Conservation (phyloP, 176 grass and related monocot genomes). For the Bromus sterilis region DNA sequence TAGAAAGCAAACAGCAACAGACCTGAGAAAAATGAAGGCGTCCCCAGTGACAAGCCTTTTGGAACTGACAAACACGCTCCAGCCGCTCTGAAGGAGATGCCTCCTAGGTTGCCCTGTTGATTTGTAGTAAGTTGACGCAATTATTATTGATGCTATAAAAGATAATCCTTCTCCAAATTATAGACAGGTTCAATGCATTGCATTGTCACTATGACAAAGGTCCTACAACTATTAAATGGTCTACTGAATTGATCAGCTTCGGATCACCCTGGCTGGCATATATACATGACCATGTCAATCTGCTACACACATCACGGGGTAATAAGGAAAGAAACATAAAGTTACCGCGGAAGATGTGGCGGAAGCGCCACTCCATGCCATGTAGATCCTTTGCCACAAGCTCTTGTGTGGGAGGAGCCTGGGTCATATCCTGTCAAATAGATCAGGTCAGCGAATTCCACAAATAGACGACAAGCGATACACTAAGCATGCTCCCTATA, state of each 20-base stretch:
- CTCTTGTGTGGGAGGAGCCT: constrained; percentile 77
- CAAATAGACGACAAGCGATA: not conserved
- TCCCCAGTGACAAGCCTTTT: constrained; percentile 88
- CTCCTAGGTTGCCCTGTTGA: constrained; percentile 78
- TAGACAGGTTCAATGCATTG: not conserved
- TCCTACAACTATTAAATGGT: not conserved
- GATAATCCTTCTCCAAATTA: not conserved
- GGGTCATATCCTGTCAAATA: constrained; percentile 67
- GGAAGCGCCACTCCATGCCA: not conserved
- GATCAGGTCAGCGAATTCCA: not conserved
- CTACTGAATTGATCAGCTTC: not conserved
- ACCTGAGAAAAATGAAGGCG: constrained; percentile 98
- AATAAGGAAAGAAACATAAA: not conserved
- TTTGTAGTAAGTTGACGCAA: not conserved
- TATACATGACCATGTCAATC: not conserved
- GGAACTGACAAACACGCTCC: constrained; percentile 98
- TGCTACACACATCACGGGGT: not conserved
- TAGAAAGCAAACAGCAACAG: not conserved
- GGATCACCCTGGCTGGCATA: not conserved
- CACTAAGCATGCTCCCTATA: not conserved
- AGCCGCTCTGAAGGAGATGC: constrained; percentile 93
- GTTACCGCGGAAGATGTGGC: not conserved
- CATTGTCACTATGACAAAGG: not conserved
- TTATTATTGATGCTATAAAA: not conserved
- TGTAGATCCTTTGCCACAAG: constrained; percentile 63